These are phyloP conservation scores for Phytomonas sp. DNA, from an alignment of 208 protist species.

Conservation along the genomic window DNA sequence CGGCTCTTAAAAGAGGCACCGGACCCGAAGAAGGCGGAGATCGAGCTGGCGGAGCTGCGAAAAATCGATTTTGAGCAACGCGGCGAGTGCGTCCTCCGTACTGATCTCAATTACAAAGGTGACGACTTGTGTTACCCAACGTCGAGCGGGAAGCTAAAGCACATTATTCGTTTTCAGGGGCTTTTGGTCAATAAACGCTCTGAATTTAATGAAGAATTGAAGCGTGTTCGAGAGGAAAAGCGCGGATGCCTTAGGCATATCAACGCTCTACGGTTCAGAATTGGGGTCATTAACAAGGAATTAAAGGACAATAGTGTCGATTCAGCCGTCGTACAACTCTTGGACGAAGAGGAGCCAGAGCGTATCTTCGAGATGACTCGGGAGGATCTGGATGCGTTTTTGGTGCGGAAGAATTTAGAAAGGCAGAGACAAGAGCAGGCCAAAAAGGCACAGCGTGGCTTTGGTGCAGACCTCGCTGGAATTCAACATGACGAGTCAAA, in stretches of 20 bases:
- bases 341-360: constrained; percentile 61
- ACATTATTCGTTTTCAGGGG: constrained; percentile 59
- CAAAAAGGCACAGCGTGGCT: constrained; percentile 81
- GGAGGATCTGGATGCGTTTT: constrained; percentile 59
- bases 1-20: constrained; percentile 64
- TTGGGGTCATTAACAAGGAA: constrained; percentile 71
- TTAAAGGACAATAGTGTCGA: constrained; percentile 33
- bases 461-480: constrained; percentile 74
- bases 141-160: constrained; percentile 88
- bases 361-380: constrained; percentile 47
- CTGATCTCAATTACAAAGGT: constrained; percentile 67
- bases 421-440: constrained; percentile 39
- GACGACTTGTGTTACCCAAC: constrained; percentile 74
- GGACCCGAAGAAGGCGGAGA: constrained; percentile 74
- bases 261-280: constrained; percentile 41
- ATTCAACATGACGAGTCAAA: constrained; percentile 6
- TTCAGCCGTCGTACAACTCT: constrained; percentile 10
- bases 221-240: constrained; percentile 89
- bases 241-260: constrained; percentile 49
- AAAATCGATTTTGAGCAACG: constrained; percentile 51
- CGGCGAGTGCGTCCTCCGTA: constrained; percentile 94
- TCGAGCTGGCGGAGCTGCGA: constrained; percentile 44
- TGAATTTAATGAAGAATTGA: constrained; percentile 90
- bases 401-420: constrained; percentile 36
- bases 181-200: constrained; percentile 79